Evolutionary conservation across 2,329 filamentous ascomycete species (phyloP).

Genomic region (Tolypocladium sp.): DNA sequence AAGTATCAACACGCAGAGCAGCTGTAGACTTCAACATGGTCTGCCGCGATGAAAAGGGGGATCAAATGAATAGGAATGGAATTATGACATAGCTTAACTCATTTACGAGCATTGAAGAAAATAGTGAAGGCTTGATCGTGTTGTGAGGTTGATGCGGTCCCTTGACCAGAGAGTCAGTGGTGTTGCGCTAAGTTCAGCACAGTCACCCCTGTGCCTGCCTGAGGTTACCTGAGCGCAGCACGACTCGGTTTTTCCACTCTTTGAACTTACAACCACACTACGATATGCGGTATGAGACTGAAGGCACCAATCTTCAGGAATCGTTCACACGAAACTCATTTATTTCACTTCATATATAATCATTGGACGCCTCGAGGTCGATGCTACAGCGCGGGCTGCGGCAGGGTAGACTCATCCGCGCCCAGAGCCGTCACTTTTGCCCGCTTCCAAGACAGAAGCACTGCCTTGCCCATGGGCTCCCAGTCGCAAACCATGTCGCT

Average conservation of each 20-base stretch:
- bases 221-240: not conserved
- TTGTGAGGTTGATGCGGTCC: not conserved
- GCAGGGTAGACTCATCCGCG: not conserved
- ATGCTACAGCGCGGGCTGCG: constrained; percentile 5
- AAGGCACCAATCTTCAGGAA: not conserved
- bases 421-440: not conserved
- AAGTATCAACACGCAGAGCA: not conserved
- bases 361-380: not conserved
- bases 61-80: not conserved
- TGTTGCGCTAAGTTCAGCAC: not conserved
- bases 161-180: not conserved
- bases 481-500: not conserved
- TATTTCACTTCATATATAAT: not conserved
- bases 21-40: not conserved
- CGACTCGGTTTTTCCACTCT: not conserved
- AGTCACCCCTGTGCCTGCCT: not conserved
- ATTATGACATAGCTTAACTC: not conserved
- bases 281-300: not conserved
- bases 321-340: not conserved
- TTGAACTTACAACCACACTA: not conserved
- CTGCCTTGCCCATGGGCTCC: not conserved
- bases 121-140: not conserved
- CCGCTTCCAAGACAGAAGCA: not conserved
- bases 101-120: not conserved
- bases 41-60: not conserved